phyloP scores from a whole-genome alignment of 2,329 filamentous ascomycete genomes.

The Mycogone perniciosa region DNA sequence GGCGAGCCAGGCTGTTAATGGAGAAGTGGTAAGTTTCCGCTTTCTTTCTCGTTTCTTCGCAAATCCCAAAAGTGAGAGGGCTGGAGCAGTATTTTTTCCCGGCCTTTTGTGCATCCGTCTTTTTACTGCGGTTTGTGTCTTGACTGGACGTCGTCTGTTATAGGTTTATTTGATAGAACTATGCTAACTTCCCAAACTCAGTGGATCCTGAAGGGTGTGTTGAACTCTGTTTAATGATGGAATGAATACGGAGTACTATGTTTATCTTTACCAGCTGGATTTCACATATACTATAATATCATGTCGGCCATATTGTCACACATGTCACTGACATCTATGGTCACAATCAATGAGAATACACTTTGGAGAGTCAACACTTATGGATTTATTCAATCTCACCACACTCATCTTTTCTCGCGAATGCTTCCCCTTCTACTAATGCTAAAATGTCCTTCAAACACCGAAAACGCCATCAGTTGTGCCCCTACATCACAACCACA shows the following conservation, averaged over 20 bases:
- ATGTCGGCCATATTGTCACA: no score
- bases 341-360: no score
- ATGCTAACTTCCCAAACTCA: constrained; percentile 16
- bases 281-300: not conserved
- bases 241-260: not conserved
- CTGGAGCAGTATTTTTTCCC: no score
- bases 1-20: constrained; percentile 73
- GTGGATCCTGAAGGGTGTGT: constrained; percentile 60
- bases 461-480: not conserved
- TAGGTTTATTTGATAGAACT: not conserved
- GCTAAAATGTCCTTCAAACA: not conserved
- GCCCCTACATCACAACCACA: not conserved
- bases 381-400: not conserved
- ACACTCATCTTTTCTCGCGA: not conserved
- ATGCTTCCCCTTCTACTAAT: not conserved
- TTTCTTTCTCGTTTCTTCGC: not conserved
- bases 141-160: not conserved
- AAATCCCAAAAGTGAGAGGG: no score
- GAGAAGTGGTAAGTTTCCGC: constrained; percentile 58
- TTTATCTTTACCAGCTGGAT: not conserved
- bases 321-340: no score
- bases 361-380: not conserved
- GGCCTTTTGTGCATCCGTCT: no score
- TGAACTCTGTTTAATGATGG: constrained; percentile 34
- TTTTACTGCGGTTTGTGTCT: no score